Percentiles rank a stretch among this genome's conserved stretches.
Evolutionary conservation across 176 grass and related monocot species (phyloP).

Genomic region (Rhynchospora breviuscula): DNA sequence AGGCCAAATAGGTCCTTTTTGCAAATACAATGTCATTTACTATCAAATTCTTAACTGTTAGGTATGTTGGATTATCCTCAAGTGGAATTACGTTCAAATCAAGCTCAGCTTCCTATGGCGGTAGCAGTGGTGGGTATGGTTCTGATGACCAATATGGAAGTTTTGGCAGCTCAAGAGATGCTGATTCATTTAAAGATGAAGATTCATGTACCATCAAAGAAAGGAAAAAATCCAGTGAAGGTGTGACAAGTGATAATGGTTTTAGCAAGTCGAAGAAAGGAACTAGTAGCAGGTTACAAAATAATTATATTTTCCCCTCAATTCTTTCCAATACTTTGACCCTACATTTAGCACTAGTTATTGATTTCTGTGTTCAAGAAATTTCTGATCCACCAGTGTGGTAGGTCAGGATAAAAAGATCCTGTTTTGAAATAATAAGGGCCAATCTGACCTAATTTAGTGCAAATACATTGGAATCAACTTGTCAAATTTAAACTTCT

Average conservation of each 20-base stretch:
- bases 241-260: slow-evolving; percentile 30
- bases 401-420: background rate
- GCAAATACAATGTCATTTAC: background rate
- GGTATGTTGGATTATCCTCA: slow-evolving; percentile 89
- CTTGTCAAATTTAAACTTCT: background rate
- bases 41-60: slow-evolving; percentile 22
- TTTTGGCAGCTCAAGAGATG: slow-evolving; percentile 61
- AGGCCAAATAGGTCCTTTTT: background rate
- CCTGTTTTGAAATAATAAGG: background rate
- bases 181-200: slow-evolving; percentile 51
- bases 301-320: background rate
- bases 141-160: slow-evolving; percentile 70
- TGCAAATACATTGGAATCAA: background rate
- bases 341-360: background rate
- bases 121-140: slow-evolving; percentile 40
- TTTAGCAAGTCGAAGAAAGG: slow-evolving; percentile 50
- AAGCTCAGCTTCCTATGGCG: slow-evolving; percentile 57
- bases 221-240: slow-evolving; percentile 40
- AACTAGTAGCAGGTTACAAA: slow-evolving; percentile 44
- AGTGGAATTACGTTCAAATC: slow-evolving; percentile 82
- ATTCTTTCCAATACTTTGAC: background rate
- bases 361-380: background rate
- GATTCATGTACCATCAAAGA: slow-evolving; percentile 60
- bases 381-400: background rate
- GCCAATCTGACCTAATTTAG: background rate